phyloP scores from a whole-genome alignment of 768 basidiomycete genomes.

The Agaricus blazei region DNA sequence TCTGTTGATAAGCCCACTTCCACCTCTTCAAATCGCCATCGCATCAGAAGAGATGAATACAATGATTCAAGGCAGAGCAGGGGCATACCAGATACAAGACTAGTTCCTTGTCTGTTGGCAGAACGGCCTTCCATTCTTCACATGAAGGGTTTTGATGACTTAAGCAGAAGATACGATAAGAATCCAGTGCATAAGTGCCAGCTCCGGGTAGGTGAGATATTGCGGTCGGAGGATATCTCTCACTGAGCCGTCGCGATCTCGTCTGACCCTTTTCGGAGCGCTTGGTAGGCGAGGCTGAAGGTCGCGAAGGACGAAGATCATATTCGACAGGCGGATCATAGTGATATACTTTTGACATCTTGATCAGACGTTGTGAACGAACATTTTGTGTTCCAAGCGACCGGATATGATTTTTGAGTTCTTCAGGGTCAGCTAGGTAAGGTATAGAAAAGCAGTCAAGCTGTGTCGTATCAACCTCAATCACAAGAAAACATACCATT shows the following conservation, averaged over 20 bases:
- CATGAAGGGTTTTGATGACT: conserved; percentile 22
- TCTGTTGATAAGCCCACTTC: too few relatives aligned
- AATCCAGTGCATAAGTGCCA: conserved; percentile 71
- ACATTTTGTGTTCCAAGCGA: conserved; percentile 56
- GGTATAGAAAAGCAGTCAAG: background rate
- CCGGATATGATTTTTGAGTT: conserved; percentile 41
- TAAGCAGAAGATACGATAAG: conserved; percentile 66
- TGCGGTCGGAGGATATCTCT: conserved; percentile 40
- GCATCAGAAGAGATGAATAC: too few relatives aligned
- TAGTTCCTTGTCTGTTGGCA: too few relatives aligned
- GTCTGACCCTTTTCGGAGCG: conserved; percentile 3
- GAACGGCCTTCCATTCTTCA: conserved; percentile 4
- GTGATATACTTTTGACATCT: conserved; percentile 48
- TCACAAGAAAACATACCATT: conserved; percentile 33
- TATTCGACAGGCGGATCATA: conserved; percentile 32
- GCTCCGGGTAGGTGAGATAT: conserved; percentile 59
- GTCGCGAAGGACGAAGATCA: conserved; percentile 28
- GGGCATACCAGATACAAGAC: too few relatives aligned
- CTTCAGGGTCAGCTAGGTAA: conserved; percentile 33
- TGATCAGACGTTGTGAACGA: conserved; percentile 51
- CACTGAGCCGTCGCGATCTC: conserved; percentile 12
- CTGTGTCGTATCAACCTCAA: background rate
- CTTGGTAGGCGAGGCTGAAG: conserved; percentile 4
- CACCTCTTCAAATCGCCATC: too few relatives aligned
- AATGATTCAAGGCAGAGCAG: too few relatives aligned